These are phyloP conservation scores for Plantago major DNA, from an alignment of 257 asterid genomes.

Conservation along the genomic window DNA sequence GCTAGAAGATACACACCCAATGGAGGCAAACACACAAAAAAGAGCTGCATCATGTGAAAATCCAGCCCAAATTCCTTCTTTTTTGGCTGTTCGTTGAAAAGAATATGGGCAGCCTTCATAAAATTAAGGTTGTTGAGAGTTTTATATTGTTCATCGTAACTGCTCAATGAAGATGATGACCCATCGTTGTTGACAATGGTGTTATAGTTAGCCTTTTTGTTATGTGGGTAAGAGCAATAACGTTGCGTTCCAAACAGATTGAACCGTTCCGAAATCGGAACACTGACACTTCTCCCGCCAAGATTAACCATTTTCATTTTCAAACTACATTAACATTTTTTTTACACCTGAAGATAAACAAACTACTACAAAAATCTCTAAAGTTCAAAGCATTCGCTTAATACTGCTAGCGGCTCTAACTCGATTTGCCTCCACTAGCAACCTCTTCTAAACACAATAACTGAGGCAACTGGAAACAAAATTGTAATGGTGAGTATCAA, in stretches of 20 bases:
- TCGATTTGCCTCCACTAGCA: too few species aligned
- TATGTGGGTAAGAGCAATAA: slow-evolving; percentile 36
- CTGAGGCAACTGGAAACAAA: too few species aligned
- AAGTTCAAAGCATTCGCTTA: too few species aligned
- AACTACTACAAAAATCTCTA: too few species aligned
- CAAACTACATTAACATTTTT: too few species aligned
- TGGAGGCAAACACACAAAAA: slow-evolving; percentile 88
- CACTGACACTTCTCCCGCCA: slow-evolving; percentile 14
- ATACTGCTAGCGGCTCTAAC: too few species aligned
- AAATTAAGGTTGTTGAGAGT: slow-evolving; percentile 64
- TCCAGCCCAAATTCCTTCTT: slow-evolving; percentile 82
- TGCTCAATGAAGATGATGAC: slow-evolving; percentile 37
- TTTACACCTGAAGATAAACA: too few species aligned
- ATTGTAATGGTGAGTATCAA: too few species aligned
- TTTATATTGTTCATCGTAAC: slow-evolving; percentile 51
- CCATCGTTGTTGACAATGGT: slow-evolving; percentile 24
- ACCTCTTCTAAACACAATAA: too few species aligned
- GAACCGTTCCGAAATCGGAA: slow-evolving; percentile 7
- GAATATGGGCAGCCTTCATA: slow-evolving; percentile 57
- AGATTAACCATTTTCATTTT: slow-evolving; percentile 30
- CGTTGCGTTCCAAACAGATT: slow-evolving; percentile 22
- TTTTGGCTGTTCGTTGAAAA: slow-evolving; percentile 50
- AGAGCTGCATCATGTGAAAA: slow-evolving; percentile 90
- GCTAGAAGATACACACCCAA: slow-evolving; percentile 94
- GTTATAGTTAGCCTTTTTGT: slow-evolving; percentile 3